Percentiles rank a stretch among this genome's conserved stretches.
These are phyloP conservation scores for Arthroderma sp. DNA, from an alignment of 2,329 filamentous ascomycete species.

Conservation along the genomic window DNA sequence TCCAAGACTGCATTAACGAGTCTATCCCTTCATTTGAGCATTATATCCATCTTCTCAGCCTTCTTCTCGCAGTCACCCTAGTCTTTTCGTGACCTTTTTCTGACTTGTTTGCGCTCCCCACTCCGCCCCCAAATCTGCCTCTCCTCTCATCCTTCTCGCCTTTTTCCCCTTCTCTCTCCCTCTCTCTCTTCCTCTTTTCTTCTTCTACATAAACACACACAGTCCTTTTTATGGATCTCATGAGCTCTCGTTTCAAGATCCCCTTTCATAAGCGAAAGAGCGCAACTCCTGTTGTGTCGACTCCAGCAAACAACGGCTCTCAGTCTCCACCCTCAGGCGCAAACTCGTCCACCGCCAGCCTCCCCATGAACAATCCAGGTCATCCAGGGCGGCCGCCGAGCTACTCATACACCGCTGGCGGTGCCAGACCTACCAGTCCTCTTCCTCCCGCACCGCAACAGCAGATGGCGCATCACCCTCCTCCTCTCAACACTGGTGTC, in stretches of 20 bases:
- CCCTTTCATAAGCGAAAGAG: slow-evolving; percentile 38
- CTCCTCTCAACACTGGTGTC: slow-evolving; percentile 43
- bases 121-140: slow-evolving; percentile 7
- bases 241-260: slow-evolving; percentile 38
- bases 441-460: slow-evolving; percentile 27
- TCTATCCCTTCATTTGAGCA: no score
- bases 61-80: background rate
- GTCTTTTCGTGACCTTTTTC: slow-evolving; percentile 3
- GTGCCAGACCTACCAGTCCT: slow-evolving; percentile 40
- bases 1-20: no score
- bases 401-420: slow-evolving; percentile 43
- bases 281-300: slow-evolving; percentile 26
- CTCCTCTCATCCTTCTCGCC: slow-evolving; percentile 3
- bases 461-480: slow-evolving; percentile 32
- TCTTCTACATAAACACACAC: background rate
- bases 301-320: slow-evolving; percentile 15
- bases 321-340: slow-evolving; percentile 12
- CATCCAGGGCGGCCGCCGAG: slow-evolving; percentile 49
- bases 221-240: slow-evolving; percentile 30
- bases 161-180: slow-evolving; percentile 7
- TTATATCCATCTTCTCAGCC: background rate
- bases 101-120: slow-evolving; percentile 4
- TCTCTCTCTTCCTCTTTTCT: slow-evolving; percentile 6
- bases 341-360: slow-evolving; percentile 37
- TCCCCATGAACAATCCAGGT: slow-evolving; percentile 44